phyloP scores from a whole-genome alignment of 306 rosid species.

The Castanopsis chinensis region DNA sequence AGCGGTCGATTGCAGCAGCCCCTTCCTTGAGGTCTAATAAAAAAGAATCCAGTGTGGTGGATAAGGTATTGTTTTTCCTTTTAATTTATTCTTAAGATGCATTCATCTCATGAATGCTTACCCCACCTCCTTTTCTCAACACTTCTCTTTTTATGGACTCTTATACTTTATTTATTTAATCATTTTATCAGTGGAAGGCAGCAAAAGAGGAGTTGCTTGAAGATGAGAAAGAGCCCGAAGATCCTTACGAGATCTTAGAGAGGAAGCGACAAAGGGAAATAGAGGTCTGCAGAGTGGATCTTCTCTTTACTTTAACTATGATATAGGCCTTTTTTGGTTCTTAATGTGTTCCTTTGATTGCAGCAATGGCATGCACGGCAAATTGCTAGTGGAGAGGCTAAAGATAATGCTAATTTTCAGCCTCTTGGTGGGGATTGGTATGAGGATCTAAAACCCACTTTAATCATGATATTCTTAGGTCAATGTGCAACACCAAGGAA shows the following conservation, averaged over 20 bases:
- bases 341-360: slow-evolving; percentile 29
- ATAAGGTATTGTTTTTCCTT: slow-evolving; percentile 53
- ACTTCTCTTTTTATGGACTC: background rate
- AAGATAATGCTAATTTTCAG: slow-evolving; percentile 93
- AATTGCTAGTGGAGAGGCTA: slow-evolving; percentile 92
- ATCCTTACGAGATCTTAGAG: slow-evolving; percentile 67
- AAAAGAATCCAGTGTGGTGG: slow-evolving; percentile 85
- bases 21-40: slow-evolving; percentile 87
- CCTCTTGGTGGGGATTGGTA: slow-evolving; percentile 98
- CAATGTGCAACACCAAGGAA: background rate
- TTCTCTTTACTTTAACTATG: background rate
- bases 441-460: slow-evolving; percentile 13
- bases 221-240: slow-evolving; percentile 87
- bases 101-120: background rate
- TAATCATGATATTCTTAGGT: background rate
- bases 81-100: background rate
- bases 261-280: slow-evolving; percentile 91
- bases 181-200: slow-evolving; percentile 80
- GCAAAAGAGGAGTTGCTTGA: slow-evolving; percentile 96
- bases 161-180: slow-evolving; percentile 13
- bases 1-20: slow-evolving; percentile 67
- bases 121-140: background rate
- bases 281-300: slow-evolving; percentile 49
- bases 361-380: slow-evolving; percentile 93
- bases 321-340: slow-evolving; percentile 16